phyloP scores from a whole-genome alignment of 163 green algal genomes.

The Scenedesmus sp. region DNA sequence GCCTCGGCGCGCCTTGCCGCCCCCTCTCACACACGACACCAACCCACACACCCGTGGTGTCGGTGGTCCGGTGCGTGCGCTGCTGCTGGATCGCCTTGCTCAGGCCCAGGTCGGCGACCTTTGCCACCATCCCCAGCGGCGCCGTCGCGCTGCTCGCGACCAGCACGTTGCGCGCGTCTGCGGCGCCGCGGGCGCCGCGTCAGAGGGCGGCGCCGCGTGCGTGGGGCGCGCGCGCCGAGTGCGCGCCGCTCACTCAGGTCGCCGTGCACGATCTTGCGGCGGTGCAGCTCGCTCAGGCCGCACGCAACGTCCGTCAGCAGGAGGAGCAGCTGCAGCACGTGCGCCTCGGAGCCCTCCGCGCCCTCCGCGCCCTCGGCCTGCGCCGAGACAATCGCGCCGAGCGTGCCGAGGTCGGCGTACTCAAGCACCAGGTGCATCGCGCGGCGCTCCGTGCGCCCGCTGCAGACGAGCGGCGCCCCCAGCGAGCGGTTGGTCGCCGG shows the following conservation, averaged over 20 bases:
- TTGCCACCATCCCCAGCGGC: too few relatives aligned
- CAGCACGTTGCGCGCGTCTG: not conserved
- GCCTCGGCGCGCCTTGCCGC: too few relatives aligned
- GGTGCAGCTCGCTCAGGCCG: conserved; percentile 12
- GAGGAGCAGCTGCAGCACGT: conserved; percentile 35
- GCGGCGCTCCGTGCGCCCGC: too few relatives aligned
- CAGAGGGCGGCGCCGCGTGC: too few relatives aligned
- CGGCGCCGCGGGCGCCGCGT: too few relatives aligned
- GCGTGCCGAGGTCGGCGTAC: conserved; percentile 6
- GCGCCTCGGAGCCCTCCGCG: not conserved
- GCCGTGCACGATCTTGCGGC: conserved; percentile 3
- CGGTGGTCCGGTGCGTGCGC: too few relatives aligned
- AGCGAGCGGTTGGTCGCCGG: not conserved
- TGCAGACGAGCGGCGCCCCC: not conserved
- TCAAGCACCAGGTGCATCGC: not conserved
- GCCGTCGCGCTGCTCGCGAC: too few relatives aligned
- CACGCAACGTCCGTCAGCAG: conserved; percentile 14
- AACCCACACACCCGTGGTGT: too few relatives aligned
- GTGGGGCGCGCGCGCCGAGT: too few relatives aligned
- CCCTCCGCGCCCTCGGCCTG: not conserved
- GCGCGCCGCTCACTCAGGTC: conserved; percentile 36
- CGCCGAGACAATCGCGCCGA: not conserved
- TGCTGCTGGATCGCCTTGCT: too few relatives aligned
- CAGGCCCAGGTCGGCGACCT: too few relatives aligned
- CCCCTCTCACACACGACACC: too few relatives aligned